Percentiles rank a stretch among this genome's conserved stretches.
These are phyloP conservation scores for Kluyveromyces lactis DNA, from an alignment of 805 yeast species.

Conservation along the genomic window DNA sequence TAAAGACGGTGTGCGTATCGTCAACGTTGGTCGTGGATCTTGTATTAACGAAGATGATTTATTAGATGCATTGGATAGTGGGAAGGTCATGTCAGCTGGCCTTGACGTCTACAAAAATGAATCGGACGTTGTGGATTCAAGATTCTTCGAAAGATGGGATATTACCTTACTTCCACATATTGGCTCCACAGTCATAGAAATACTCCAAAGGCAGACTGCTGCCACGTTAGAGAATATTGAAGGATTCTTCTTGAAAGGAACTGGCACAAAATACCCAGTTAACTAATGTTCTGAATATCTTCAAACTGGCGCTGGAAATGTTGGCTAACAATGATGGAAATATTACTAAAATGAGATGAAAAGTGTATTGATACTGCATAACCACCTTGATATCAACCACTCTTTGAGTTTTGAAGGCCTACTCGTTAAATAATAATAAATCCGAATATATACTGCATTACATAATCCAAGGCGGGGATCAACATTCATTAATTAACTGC, in stretches of 20 bases:
- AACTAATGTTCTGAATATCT: no score
- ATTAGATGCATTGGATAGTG: constrained; percentile 48
- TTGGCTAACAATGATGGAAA: no score
- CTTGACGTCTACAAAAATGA: constrained; percentile 66
- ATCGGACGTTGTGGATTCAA: constrained; percentile 41
- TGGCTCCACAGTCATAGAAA: constrained; percentile 58
- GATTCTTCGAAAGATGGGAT: constrained; percentile 47
- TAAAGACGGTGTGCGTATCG: constrained; percentile 48
- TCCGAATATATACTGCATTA: no score
- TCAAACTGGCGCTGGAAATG: no score
- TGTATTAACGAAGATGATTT: constrained; percentile 62
- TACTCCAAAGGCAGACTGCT: constrained; percentile 42
- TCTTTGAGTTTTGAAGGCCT: no score
- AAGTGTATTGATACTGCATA: no score
- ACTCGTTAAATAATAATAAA: no score
- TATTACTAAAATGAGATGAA: no score
- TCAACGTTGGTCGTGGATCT: constrained; percentile 71
- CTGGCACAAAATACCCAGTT: constrained; percentile 30
- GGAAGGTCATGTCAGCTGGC: constrained; percentile 58
- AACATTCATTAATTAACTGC: no score
- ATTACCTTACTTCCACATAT: constrained; percentile 64
- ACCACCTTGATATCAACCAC: no score
- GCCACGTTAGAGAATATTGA: constrained; percentile 50
- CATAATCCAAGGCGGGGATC: no score
- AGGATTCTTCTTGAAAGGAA: constrained; percentile 34